Evolutionary conservation across 768 basidiomycete genomes (phyloP), one percentile per base, ranked within the genome.

Genomic region (Tephrocybe sp.): DNA sequence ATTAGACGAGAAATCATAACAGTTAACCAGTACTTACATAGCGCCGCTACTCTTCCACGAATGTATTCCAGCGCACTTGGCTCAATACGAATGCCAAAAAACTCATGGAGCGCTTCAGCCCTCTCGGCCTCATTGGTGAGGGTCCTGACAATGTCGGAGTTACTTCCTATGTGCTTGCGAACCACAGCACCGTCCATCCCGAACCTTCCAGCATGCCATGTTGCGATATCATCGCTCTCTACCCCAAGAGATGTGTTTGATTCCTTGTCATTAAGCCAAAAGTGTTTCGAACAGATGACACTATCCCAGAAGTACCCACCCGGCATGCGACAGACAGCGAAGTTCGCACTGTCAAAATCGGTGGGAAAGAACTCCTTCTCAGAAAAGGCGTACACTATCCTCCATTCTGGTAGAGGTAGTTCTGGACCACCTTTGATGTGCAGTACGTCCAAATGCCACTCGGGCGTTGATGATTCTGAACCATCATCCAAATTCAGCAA

Each of bases 11-110:
- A n/a, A n/a, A n/a, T n/a, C n/a, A n/a, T n/a, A n/a, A n/a, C n/a
- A n/a, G n/a, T n/a, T n/a, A n/a, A 39, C 18, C 4, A n/a, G 8
- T 21, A 39, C 38, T 12, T 20, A 39, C 38, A 33, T 36, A 45
- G 21, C 30, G 75, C 11, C 95, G 75, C 62, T 94, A 17, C 47
- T 45, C 53, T 54, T 10, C 49, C 53, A 8, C 20, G 42, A 20
- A 58, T 54, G 23, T 51, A 25, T n/a, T 48, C 15, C 6, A 58
- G 30, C 18, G 30, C 53, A 14, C 50, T 41, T 25, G 23, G 2
- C n/a, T n/a, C 15, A 38, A 57, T 41, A 30, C 45, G 42, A 3
- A 54, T 44, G 10, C 53, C 53, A 17, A 58, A 58, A 9, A 58
- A 45, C 30, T 54, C 53, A 36, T 26, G 46, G 24, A 57, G 53